Conservation (phyloP, 108 stramenopile genomes). For the Pseudonitzschia multistriata region DNA sequence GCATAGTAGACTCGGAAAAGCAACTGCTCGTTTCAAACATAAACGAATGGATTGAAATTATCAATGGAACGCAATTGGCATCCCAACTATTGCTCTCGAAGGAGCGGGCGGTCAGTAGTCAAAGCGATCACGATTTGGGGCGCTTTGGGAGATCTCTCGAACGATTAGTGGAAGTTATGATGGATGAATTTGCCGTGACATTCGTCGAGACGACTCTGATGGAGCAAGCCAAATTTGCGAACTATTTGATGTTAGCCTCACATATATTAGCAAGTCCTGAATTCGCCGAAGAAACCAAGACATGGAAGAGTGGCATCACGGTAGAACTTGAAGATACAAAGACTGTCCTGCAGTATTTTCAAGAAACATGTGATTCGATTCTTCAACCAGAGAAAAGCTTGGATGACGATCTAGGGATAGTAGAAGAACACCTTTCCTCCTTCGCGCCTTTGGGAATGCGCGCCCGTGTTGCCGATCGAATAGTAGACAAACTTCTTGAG, state of each 20-base stretch:
- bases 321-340: slow-evolving; percentile 59
- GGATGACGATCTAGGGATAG: background rate
- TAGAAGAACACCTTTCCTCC: slow-evolving; percentile 22
- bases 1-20: slow-evolving; percentile 17
- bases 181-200: slow-evolving; percentile 60
- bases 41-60: slow-evolving; percentile 66
- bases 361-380: slow-evolving; percentile 25
- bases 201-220: slow-evolving; percentile 72
- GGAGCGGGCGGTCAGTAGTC: slow-evolving; percentile 21
- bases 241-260: slow-evolving; percentile 69
- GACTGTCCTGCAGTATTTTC: slow-evolving; percentile 27
- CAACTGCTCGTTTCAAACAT: slow-evolving; percentile 41
- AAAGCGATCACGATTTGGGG: slow-evolving; percentile 50
- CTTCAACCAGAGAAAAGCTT: background rate
- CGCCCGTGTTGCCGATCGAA: slow-evolving; percentile 26
- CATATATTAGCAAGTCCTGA: slow-evolving; percentile 46
- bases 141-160: slow-evolving; percentile 64
- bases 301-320: slow-evolving; percentile 19
- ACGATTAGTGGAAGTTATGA: slow-evolving; percentile 53
- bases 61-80: slow-evolving; percentile 65
- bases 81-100: slow-evolving; percentile 31
- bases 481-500: slow-evolving; percentile 66
- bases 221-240: slow-evolving; percentile 74
- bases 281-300: slow-evolving; percentile 19
- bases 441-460: slow-evolving; percentile 32